phyloP scores from a whole-genome alignment of 306 rosid genomes.

The Prunus kanzakura region DNA sequence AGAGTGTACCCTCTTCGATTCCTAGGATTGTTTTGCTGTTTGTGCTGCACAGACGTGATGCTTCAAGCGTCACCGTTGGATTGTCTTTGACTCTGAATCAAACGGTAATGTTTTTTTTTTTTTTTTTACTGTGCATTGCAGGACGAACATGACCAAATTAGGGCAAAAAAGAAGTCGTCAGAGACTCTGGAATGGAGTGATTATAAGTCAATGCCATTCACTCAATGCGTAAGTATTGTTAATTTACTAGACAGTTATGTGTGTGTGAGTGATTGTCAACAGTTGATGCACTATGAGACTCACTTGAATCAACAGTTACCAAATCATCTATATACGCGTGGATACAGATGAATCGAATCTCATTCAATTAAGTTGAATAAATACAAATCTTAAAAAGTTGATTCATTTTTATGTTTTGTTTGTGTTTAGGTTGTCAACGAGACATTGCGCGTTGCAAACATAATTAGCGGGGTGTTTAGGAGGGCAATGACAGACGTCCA shows the following conservation, averaged over 20 bases:
- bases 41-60: neutral
- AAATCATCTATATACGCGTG: too few species aligned
- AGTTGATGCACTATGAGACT: neutral
- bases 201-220: constrained; percentile 87
- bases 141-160: constrained; percentile 87
- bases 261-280: too few species aligned
- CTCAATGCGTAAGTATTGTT: constrained; percentile 71
- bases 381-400: neutral
- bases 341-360: too few species aligned
- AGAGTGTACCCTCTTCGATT: neutral
- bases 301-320: too few species aligned
- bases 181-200: constrained; percentile 56
- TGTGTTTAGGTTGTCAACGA: constrained; percentile 72
- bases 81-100: neutral
- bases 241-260: neutral
- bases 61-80: neutral
- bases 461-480: constrained; percentile 87
- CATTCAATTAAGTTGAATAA: too few species aligned
- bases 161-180: constrained; percentile 49
- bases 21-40: constrained; percentile 16
- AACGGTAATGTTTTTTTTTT: neutral
- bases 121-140: constrained; percentile 16
- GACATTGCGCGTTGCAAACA: constrained; percentile 77
- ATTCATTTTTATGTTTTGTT: neutral
- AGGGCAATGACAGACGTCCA: constrained; percentile 66